phyloP scores from a whole-genome alignment of 108 stramenopile genomes.

The Schizochytrium sp. region DNA sequence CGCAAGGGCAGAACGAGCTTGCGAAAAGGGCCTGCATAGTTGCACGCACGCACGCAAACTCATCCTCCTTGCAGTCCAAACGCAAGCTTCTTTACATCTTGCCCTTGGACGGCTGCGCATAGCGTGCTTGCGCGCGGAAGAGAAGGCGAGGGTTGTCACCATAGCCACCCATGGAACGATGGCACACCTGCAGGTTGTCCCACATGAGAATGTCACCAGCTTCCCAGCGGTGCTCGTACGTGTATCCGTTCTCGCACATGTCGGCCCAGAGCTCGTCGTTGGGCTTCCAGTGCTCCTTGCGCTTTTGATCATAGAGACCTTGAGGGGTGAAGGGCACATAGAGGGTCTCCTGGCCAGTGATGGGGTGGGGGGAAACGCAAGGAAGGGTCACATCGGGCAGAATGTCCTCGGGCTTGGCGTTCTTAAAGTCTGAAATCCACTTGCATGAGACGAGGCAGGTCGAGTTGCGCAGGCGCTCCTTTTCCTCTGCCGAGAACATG shows the following conservation, averaged over 20 bases:
- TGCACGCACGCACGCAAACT: too few relatives aligned
- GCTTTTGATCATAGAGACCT: neutral
- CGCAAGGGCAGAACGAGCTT: too few relatives aligned
- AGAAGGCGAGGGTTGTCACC: constrained; percentile 12
- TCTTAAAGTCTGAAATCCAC: constrained; percentile 12
- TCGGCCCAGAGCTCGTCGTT: neutral
- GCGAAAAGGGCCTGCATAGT: too few relatives aligned
- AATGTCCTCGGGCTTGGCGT: constrained; percentile 13
- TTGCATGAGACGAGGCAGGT: constrained; percentile 15
- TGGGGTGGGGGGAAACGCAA: neutral
- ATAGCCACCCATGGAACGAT: constrained; percentile 4
- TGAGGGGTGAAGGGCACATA: neutral
- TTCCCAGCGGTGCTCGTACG: neutral
- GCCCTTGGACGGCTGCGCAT: neutral
- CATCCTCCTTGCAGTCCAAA: neutral
- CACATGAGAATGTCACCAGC: neutral
- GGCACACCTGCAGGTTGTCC: constrained; percentile 6
- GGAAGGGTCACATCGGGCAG: constrained; percentile 12
- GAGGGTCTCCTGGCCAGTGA: neutral
- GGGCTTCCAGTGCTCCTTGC: neutral
- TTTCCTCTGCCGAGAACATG: neutral
- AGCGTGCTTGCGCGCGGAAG: constrained; percentile 15
- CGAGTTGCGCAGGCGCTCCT: neutral
- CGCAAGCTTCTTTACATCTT: neutral
- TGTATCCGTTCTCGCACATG: neutral